Evolutionary conservation across 78 protist species (phyloP).

Genomic region (Protostelium mycophagum): DNA sequence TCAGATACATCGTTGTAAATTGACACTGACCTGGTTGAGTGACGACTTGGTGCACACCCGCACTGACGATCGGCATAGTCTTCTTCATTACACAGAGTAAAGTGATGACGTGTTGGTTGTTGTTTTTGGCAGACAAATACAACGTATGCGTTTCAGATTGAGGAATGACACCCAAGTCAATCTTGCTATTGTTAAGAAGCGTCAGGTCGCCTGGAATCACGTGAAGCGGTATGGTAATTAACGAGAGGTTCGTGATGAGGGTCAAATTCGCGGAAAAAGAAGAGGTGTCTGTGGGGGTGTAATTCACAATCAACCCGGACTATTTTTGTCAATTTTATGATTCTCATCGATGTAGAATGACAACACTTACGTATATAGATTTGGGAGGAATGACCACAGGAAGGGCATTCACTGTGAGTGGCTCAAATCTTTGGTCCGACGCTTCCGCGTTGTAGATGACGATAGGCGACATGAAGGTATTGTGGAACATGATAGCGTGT

Average conservation of each 20-base stretch:
- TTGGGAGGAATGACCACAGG: not conserved
- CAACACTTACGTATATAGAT: not conserved
- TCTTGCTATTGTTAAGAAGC: not conserved
- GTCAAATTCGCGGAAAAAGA: not conserved
- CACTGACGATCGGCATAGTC: not conserved
- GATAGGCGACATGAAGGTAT: not conserved
- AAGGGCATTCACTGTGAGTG: not conserved
- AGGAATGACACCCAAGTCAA: not conserved
- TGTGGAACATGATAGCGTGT: not conserved
- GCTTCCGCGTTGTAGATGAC: not conserved
- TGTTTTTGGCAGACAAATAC: not conserved
- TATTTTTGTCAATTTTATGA: not conserved
- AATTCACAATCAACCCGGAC: not conserved
- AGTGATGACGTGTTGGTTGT: not conserved
- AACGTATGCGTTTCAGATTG: not conserved
- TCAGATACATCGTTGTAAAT: too few species aligned
- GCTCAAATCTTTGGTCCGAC: not conserved
- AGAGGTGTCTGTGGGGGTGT: not conserved
- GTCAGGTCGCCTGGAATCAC: not conserved
- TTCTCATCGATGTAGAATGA: not conserved
- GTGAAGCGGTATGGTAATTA: not conserved
- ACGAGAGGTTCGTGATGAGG: not conserved
- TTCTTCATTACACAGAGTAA: not conserved
- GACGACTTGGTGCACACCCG: too few species aligned
- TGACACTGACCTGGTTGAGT: too few species aligned